Evolutionary conservation across 192 early-diverging fungal genomes (phyloP).

Genomic region (Haplosporangium gracile): DNA sequence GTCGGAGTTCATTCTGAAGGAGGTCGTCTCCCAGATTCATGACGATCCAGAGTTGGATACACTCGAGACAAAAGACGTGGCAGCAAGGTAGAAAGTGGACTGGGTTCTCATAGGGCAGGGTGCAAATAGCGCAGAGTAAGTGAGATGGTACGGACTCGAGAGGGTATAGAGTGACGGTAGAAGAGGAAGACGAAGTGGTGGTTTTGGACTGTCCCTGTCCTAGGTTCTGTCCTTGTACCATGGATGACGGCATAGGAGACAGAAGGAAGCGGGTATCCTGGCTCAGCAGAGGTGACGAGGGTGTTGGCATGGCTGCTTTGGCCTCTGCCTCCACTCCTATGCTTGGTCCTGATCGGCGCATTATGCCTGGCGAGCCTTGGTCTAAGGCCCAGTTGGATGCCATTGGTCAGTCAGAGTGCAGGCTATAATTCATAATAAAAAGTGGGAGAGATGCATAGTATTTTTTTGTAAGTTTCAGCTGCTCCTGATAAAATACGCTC

Average conservation of each 20-base stretch:
- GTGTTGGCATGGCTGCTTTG: neutral
- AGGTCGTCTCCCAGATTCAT: conserved; percentile 51
- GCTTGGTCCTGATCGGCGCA: conserved; percentile 4
- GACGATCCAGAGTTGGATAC: conserved; percentile 55
- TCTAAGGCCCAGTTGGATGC: conserved; percentile 22
- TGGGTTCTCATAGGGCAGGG: conserved; percentile 51
- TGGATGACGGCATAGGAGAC: conserved; percentile 41
- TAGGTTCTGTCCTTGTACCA: conserved; percentile 15
- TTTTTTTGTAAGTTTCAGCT: neutral
- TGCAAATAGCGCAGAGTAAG: conserved; percentile 48
- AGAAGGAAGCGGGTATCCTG: conserved; percentile 25
- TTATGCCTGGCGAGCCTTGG: neutral
- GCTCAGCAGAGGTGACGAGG: neutral
- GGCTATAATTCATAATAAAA: neutral
- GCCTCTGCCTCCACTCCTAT: neutral
- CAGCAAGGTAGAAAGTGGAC: conserved; percentile 55
- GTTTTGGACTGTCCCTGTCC: neutral
- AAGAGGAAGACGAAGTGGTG: neutral
- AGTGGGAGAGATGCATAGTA: neutral
- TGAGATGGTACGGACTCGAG: conserved; percentile 48
- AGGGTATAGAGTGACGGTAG: conserved; percentile 33
- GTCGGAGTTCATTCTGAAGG: conserved; percentile 46
- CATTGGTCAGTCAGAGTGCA: neutral
- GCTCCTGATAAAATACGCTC: neutral
- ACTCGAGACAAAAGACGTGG: conserved; percentile 54